Base-by-base conservation (phyloP, 2,329 filamentous ascomycete species). In the Apiospora kogelbergensis region DNA sequence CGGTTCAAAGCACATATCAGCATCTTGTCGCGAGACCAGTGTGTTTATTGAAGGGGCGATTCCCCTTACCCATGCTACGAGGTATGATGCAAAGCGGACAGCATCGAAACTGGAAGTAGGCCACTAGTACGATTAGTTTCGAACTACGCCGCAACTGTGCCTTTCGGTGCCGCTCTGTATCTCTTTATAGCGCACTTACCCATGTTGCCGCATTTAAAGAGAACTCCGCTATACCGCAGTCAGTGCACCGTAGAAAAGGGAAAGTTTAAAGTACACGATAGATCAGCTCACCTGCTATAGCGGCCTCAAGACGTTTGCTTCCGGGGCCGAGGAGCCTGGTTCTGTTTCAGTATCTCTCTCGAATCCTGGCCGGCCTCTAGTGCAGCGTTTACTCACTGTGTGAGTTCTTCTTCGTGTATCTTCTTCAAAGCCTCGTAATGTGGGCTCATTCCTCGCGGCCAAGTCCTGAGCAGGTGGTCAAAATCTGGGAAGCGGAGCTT, bases 401-500 rank as follows among this genome's bases (percentile, higher is more conserved):
- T 37, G 6, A 73, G 26, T 6, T 72, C 69, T 1, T 48, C 44
- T 45, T 71, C 64, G 10, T 73, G 69, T 3, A 69, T 45, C 37
- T 67, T 11, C 20, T 53, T 68, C 11, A 73, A 45, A 5, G 40
- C 60, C 33, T 71, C 57, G 30, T 68, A 69, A 15, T 73, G 68
- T 2, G 67, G 60, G 41, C 40, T 73, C 2, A 67, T 64, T 0
- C 69, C 71, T 17, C 30, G 63, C 0, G 71, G 71, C 71, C 71
- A 73, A 6, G 45, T 30, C 10, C 69, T 46, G n/a, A 73, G 67
- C 9, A 70, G 5, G 11, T 24, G 48, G 26, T 70, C 66, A n/a
- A 73, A 65, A 44, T 73, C 67, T 0, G 70, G 71, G 41, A 72
- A 72, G 15, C 30, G 42, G 3, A 73, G 65, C n/a, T 57, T 70